Evolutionary conservation across 2,329 filamentous ascomycete species (phyloP).

Genomic region (Aotearoamyces nothofagi): DNA sequence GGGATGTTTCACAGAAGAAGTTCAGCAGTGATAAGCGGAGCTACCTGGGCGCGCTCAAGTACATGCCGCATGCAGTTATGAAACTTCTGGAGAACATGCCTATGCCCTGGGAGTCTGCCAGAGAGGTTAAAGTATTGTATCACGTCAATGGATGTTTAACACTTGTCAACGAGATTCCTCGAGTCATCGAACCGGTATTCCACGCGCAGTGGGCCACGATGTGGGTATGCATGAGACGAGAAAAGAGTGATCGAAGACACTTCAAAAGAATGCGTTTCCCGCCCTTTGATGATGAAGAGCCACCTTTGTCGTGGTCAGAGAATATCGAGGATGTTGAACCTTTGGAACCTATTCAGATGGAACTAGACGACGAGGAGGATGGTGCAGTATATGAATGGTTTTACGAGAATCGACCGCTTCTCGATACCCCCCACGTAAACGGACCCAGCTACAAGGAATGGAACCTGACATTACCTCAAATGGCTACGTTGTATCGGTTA

Average conservation of each 20-base stretch:
- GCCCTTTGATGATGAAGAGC: constrained; percentile 96
- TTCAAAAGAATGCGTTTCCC: constrained; percentile 99
- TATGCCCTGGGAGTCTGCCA: constrained; percentile 96
- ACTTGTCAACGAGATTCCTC: constrained; percentile 87
- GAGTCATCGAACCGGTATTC: constrained; percentile 95
- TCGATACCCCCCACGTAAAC: constrained; percentile 88
- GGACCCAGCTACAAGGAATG: constrained; percentile 93
- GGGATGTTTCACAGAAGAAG: constrained; percentile 98
- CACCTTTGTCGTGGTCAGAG: constrained; percentile 92
- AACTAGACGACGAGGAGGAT: constrained; percentile 89
- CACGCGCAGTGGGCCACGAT: constrained; percentile 98
- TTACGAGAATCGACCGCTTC: constrained; percentile 81
- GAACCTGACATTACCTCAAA: constrained; percentile 87
- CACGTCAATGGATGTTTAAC: constrained; percentile 97
- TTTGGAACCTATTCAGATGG: constrained; percentile 95
- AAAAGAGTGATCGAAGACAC: constrained; percentile 88
- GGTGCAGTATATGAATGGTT: constrained; percentile 90
- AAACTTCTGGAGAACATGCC: constrained; percentile 99
- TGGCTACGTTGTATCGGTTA: constrained; percentile 87
- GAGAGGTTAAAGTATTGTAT: constrained; percentile 95
- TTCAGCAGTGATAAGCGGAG: constrained; percentile 98
- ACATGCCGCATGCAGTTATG: constrained; percentile 96
- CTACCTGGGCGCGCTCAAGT: constrained; percentile 93
- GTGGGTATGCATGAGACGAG: constrained; percentile 97
- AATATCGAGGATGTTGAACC: constrained; percentile 98